Percentiles rank a stretch among this genome's conserved stretches.
phyloP scores from a whole-genome alignment of 73 alveolate species.

The Stentor roeselii region DNA sequence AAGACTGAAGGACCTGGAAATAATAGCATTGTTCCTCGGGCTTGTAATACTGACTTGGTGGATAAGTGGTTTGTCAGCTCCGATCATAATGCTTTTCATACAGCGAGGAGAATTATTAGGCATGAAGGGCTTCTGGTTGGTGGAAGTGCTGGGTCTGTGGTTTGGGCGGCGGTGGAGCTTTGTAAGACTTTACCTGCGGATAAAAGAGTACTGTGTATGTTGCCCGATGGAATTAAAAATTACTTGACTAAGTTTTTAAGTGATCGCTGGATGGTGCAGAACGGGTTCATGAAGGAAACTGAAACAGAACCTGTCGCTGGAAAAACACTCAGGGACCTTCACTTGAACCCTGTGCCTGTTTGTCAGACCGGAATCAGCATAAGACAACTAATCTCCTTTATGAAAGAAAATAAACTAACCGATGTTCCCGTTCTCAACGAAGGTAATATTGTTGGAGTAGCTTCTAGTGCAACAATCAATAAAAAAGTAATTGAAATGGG shows the following conservation, averaged over 20 bases:
- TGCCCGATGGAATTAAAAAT: conserved; percentile 71
- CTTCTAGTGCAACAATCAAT: too few species aligned
- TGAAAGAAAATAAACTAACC: too few species aligned
- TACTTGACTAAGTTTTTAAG: conserved; percentile 68
- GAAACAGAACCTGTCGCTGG: too few species aligned
- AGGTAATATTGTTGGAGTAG: too few species aligned
- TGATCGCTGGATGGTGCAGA: conserved; percentile 87
- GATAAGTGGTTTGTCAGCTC: conserved; percentile 59
- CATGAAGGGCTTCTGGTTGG: conserved; percentile 83
- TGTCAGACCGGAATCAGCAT: too few species aligned
- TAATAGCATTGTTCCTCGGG: conserved; percentile 68
- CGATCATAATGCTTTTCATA: conserved; percentile 60
- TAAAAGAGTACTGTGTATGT: conserved; percentile 43
- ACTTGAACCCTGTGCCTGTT: too few species aligned
- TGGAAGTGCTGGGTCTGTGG: conserved; percentile 71
- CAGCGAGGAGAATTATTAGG: conserved; percentile 66
- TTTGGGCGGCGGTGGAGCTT: conserved; percentile 62
- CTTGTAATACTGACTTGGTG: conserved; percentile 64
- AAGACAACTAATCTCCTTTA: too few species aligned
- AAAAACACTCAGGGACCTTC: too few species aligned
- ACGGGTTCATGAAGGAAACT: conserved; percentile 38
- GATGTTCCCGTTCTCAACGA: too few species aligned
- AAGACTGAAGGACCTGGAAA: conserved; percentile 88
- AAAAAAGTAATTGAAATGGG: too few species aligned
- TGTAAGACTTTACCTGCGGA: conserved; percentile 50